Evolutionary conservation across 768 basidiomycete species (phyloP).

Genomic region (Leccinum barrowsii): DNA sequence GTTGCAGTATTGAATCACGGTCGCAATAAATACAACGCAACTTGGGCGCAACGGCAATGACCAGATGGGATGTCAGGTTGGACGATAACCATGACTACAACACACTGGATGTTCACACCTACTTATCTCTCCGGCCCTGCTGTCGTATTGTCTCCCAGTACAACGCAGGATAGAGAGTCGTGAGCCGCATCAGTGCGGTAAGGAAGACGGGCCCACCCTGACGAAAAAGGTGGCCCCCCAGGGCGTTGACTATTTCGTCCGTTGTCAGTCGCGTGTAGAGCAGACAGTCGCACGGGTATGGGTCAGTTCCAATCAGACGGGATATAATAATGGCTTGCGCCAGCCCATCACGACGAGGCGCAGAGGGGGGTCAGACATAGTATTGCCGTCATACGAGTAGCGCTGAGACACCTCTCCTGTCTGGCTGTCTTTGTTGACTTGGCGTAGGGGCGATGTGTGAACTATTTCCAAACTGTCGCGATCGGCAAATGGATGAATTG

Average conservation of each 20-base stretch:
- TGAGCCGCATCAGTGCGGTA: neutral
- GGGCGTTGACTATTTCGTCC: slow-evolving; percentile 8
- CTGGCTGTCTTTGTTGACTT: neutral
- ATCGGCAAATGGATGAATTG: slow-evolving; percentile 31
- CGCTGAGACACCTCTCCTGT: neutral
- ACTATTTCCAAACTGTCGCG: slow-evolving; percentile 21
- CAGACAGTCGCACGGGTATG: neutral
- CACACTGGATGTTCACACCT: slow-evolving; percentile 3
- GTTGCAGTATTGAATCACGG: neutral
- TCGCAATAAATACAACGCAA: slow-evolving; percentile 1
- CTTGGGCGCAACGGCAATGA: neutral
- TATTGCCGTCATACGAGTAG: neutral
- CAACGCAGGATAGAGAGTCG: neutral
- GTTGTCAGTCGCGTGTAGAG: slow-evolving; percentile 6
- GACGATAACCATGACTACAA: slow-evolving; percentile 20
- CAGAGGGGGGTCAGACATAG: neutral
- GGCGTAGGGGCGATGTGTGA: slow-evolving; percentile 6
- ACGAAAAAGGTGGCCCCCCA: neutral
- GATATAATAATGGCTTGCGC: slow-evolving; percentile 3
- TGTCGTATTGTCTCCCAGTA: neutral
- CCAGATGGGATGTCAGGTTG: neutral
- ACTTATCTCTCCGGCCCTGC: neutral
- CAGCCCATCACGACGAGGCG: neutral
- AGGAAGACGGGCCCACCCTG: neutral
- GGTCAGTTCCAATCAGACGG: neutral